Percentiles rank a stretch among this genome's conserved stretches.
Conservation (phyloP, 2,329 filamentous ascomycete species). For the Scolecobasidium constrictum region DNA sequence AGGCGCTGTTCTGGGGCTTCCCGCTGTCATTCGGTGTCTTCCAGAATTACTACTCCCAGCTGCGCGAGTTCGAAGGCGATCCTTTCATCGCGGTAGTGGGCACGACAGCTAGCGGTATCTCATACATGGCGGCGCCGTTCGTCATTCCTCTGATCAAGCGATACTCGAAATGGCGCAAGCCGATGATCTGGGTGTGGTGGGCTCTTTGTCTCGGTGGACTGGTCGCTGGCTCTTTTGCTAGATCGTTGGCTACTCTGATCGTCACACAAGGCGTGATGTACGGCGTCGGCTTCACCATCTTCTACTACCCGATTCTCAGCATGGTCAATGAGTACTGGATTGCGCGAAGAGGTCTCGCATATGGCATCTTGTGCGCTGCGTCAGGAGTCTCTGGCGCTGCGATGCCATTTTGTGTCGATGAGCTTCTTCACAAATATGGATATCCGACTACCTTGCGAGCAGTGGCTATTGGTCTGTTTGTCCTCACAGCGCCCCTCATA, state of each 20-base stretch:
- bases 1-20: slow-evolving; percentile 49
- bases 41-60: slow-evolving; percentile 54
- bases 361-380: slow-evolving; percentile 22
- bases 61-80: slow-evolving; percentile 44
- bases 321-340: slow-evolving; percentile 33
- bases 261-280: slow-evolving; percentile 30
- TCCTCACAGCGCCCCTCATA: slow-evolving; percentile 7
- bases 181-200: slow-evolving; percentile 10
- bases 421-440: slow-evolving; percentile 6
- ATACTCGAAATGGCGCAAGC: slow-evolving; percentile 5
- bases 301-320: slow-evolving; percentile 26
- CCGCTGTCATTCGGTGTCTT: slow-evolving; percentile 61
- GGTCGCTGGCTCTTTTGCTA: slow-evolving; percentile 23
- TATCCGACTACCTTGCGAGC: slow-evolving; percentile 9
- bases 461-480: slow-evolving; percentile 1
- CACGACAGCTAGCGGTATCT: slow-evolving; percentile 6
- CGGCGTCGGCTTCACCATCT: slow-evolving; percentile 28
- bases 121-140: slow-evolving; percentile 7
- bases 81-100: slow-evolving; percentile 6
- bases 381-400: slow-evolving; percentile 18
- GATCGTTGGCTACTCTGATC: slow-evolving; percentile 23
- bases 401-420: slow-evolving; percentile 8
- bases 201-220: slow-evolving; percentile 18
- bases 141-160: slow-evolving; percentile 5
- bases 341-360: slow-evolving; percentile 27